Percentiles rank a stretch among this genome's conserved stretches.
These are phyloP conservation scores for Coemansia sp. DNA, from an alignment of 371 early-diverging fungal species.

Conservation along the genomic window DNA sequence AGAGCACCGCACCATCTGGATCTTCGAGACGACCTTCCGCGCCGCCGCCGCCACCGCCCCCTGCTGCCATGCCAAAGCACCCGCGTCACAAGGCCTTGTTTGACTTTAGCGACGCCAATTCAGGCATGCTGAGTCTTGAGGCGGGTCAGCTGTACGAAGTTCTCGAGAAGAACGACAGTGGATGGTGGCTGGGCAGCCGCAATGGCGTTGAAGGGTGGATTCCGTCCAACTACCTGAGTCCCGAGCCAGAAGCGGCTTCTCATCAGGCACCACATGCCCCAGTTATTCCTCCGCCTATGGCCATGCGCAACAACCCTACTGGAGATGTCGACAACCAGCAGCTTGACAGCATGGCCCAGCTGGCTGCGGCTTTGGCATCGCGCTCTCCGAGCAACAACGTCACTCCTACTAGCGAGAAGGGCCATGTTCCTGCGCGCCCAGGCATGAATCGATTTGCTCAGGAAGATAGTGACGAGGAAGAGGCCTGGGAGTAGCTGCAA, in stretches of 20 bases:
- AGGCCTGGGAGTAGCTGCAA: constrained; percentile 27
- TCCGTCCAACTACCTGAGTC: constrained; percentile 77
- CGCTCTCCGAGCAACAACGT: constrained; percentile 32
- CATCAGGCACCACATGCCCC: constrained; percentile 21
- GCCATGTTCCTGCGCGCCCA: constrained; percentile 30
- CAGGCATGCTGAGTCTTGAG: constrained; percentile 66
- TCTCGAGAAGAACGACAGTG: constrained; percentile 74
- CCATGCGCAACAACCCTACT: constrained; percentile 15
- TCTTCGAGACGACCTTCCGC: constrained; percentile 18
- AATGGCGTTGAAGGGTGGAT: constrained; percentile 80
- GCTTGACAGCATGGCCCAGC: constrained; percentile 46
- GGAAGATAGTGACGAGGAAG: constrained; percentile 49
- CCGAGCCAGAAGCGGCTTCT: constrained; percentile 31
- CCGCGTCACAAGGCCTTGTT: constrained; percentile 75
- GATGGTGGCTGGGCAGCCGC: constrained; percentile 82
- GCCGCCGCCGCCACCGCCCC: constrained; percentile 59
- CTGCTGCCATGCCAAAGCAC: constrained; percentile 54
- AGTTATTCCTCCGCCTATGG: constrained; percentile 20
- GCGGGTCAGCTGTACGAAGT: constrained; percentile 72
- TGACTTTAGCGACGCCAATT: constrained; percentile 54
- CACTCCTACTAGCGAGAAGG: constrained; percentile 16
- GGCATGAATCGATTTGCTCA: constrained; percentile 42
- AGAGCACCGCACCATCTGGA: constrained; percentile 11
- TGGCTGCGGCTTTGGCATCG: constrained; percentile 49
- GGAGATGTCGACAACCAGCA: constrained; percentile 12